phyloP scores from a whole-genome alignment of 177 flowering plant species.

The Vitis hybrid region DNA sequence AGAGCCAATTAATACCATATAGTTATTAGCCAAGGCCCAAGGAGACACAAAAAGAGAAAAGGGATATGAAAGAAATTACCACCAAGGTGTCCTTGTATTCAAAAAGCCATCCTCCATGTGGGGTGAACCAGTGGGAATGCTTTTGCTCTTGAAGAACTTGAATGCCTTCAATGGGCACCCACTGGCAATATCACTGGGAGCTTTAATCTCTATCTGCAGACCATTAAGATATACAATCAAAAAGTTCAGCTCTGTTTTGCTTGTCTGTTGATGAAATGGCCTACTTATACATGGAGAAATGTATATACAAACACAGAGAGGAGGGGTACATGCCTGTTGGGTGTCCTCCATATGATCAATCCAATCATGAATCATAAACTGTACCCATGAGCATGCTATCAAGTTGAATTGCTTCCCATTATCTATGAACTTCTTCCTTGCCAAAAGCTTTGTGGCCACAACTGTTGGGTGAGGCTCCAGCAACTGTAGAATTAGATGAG shows the following conservation, averaged over 20 bases:
- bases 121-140: slow-evolving; percentile 23
- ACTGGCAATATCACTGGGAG: slow-evolving; percentile 31
- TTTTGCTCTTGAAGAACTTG: slow-evolving; percentile 35
- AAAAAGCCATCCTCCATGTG: slow-evolving; percentile 22
- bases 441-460: slow-evolving; percentile 48
- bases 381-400: slow-evolving; percentile 58
- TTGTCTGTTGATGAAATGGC: too few relatives aligned
- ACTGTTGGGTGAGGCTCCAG: slow-evolving; percentile 48
- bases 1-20: too few relatives aligned
- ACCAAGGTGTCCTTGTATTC: slow-evolving; percentile 55
- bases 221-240: neutral
- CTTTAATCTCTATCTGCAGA: slow-evolving; percentile 41
- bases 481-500: slow-evolving; percentile 24
- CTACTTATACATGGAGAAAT: too few relatives aligned
- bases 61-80: slow-evolving; percentile 15
- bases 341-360: slow-evolving; percentile 58
- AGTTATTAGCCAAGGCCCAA: too few relatives aligned
- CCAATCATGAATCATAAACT: slow-evolving; percentile 69
- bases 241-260: neutral
- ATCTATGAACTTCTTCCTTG: slow-evolving; percentile 42
- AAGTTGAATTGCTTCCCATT: slow-evolving; percentile 53
- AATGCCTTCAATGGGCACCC: slow-evolving; percentile 47
- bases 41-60: too few relatives aligned
- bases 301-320: neutral
- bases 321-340: slow-evolving; percentile 28